Base-by-base conservation (phyloP, 257 asterid genomes). In the Hygrophila difformis region DNA sequence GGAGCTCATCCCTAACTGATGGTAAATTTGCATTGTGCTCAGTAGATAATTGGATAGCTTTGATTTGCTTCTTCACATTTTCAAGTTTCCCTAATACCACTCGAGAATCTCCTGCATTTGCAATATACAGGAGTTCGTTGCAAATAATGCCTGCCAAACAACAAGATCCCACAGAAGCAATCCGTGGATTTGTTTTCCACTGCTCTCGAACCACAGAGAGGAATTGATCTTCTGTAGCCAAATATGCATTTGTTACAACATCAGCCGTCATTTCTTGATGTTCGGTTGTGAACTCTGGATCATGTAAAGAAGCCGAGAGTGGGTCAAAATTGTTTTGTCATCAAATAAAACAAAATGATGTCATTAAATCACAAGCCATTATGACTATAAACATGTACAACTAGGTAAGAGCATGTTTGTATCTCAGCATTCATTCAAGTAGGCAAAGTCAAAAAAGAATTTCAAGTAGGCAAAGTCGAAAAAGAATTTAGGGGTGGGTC, bases 141-240 rank as follows among this genome's bases (percentile, higher is more conserved):
- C 93, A 84, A 53, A 84, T 43, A 33, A 84, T 45, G 37, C 93
- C 95, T 49, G 70, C 84, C 69, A 84, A 72, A 68, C 93, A 81
- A 59, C 95, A 84, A 2, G 95, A 78, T 31, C 95, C 95, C 60
- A 81, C 93, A 1, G 93, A 78, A 24, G 93, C 95, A 51, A 81
- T 62, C 60, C 78, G 79, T 18, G 95, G 95, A 22, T 44, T 71
- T 13, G 39, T 45, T 52, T 60, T 73, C 95, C 95, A 84, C 49
- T 84, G 80, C 49, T 51, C 65, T 59, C 57, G 75, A 31, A 84
- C 93, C 66, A 71, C 41, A 8, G 82, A 69, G 49, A 84, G 82
- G 42, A 84, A 84, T 13, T 78, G 84, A 28, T 84, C 91, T 53
- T 84, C 95, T 7, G 95, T 84, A n/a, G 64, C 84, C 64, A 78